Conservation (phyloP, 306 rosid species). For the Mimosa pudica region DNA sequence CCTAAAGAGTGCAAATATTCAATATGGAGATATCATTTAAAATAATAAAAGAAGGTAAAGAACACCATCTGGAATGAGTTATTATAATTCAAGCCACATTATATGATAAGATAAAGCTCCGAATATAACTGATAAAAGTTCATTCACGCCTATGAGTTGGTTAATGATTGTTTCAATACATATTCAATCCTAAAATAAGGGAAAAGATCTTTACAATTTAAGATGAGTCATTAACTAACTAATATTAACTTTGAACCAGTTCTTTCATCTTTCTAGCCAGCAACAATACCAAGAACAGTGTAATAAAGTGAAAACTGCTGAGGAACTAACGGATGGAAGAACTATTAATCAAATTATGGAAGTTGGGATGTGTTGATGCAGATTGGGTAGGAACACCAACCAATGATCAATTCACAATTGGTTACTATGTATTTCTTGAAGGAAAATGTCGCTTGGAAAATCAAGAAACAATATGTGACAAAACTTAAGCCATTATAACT, state of each 20-base stretch:
- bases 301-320: background rate
- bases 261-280: background rate
- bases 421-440: background rate
- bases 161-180: background rate
- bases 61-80: background rate
- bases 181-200: background rate
- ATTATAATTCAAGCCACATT: background rate
- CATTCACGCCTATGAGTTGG: background rate
- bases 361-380: background rate
- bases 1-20: background rate
- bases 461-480: background rate
- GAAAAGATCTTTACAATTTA: background rate
- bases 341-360: background rate
- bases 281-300: background rate
- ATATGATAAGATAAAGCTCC: background rate
- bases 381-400: background rate
- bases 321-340: background rate
- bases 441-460: background rate
- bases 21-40: background rate
- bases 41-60: background rate
- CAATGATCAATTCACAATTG: background rate
- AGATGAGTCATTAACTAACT: background rate
- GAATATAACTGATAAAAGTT: background rate
- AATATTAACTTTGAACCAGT: background rate
- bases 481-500: background rate